Evolutionary conservation across 2,329 filamentous ascomycete species (phyloP).

Genomic region (Trichoderma guizhouense): DNA sequence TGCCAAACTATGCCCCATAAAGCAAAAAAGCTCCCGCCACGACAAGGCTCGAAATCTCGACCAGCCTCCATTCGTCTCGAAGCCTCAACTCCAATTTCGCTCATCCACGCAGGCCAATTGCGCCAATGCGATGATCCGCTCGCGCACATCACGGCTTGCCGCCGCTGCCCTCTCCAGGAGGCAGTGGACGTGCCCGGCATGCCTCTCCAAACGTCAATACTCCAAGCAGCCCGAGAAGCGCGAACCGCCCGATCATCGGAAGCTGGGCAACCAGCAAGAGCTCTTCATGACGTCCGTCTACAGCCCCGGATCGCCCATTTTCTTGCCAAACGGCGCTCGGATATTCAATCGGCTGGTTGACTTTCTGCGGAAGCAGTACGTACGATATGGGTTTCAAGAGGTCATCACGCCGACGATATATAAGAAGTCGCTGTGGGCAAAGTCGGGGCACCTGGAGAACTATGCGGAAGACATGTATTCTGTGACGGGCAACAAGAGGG

Average conservation of each 20-base stretch:
- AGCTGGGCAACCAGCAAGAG: constrained; percentile 62
- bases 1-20: constrained; percentile 1
- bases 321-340: constrained; percentile 75
- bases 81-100: background rate
- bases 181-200: constrained; percentile 34
- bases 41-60: background rate
- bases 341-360: constrained; percentile 81
- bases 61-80: background rate
- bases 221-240: constrained; percentile 29
- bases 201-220: constrained; percentile 30
- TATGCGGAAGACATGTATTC: constrained; percentile 92
- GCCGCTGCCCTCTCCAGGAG: constrained; percentile 21
- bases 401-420: constrained; percentile 89
- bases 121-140: constrained; percentile 30
- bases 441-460: constrained; percentile 83
- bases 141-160: constrained; percentile 24
- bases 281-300: constrained; percentile 77
- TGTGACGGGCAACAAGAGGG: constrained; percentile 55
- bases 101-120: background rate
- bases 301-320: constrained; percentile 81
- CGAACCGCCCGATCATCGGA: constrained; percentile 54
- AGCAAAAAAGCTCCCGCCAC: background rate
- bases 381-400: constrained; percentile 80
- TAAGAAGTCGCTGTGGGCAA: constrained; percentile 82
- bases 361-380: constrained; percentile 80